Evolutionary conservation across 768 basidiomycete species (phyloP), one percentile per base, ranked within the genome.

Genomic region (Mycena rosella): DNA sequence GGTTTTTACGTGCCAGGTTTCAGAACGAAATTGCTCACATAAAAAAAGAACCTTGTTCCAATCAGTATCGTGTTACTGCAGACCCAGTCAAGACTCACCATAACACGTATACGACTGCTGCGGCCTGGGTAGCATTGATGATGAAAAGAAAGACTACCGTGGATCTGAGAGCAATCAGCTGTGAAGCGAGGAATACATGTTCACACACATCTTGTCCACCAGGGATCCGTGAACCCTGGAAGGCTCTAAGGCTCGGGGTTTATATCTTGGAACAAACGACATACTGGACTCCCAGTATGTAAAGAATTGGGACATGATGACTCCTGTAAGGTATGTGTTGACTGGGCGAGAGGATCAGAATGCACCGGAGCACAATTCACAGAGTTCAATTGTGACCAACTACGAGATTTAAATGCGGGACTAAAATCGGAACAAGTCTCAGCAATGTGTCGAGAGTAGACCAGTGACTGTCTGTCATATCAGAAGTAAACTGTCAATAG

Each of bases 61-160:
- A 27, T 40, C 1, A 27, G 17, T 24, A 18, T 17, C 2, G 14
- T 22, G 7, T 6, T 5, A 5, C n/a, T 45, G 22, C 6, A 6
- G 8, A 24, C n/a, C 7, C 5, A 14, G 22, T n/a, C 20, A n/a
- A 45, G 44, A n/a, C 55, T 15, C 24, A 56, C 55, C 55, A 56
- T 40, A 26, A 56, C 55, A 56, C 42, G 26, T 56, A 56, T 4
- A 56, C n/a, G 11, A 56, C 55, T 11, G 38, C 27, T 24, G 36
- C 34, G 10, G 55, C 34, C 24, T 56, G 55, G 5, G 30, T 20
- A 22, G 38, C 22, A 27, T 56, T 56, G 22, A 56, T 40, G 5
- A 42, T 18, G 10, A 56, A 42, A 22, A 56, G 55, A 42, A 56
- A 56, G n/a, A 18, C 34, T 5, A 56, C 38, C 55, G 42, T 14